Evolutionary conservation across 2,329 filamentous ascomycete genomes (phyloP).

Genomic region (Ascochyta viciae-villosae): DNA sequence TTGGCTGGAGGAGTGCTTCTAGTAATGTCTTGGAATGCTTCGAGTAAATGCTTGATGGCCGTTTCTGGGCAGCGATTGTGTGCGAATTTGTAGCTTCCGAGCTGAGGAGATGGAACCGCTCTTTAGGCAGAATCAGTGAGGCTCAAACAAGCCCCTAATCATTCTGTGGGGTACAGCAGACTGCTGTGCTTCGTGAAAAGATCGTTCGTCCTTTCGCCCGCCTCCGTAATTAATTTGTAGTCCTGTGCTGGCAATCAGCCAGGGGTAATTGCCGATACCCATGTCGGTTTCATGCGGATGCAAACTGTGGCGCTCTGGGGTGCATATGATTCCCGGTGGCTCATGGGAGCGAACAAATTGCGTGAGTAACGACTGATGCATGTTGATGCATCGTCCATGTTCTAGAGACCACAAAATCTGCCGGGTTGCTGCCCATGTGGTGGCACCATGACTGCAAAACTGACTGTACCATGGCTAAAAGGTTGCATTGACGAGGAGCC

Average conservation of each 20-base stretch:
- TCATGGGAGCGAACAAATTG: conserved; percentile 33
- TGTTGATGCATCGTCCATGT: not conserved
- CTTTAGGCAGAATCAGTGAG: conserved; percentile 45
- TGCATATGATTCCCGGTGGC: conserved; percentile 35
- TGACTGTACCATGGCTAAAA: conserved; percentile 31
- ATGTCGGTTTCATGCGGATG: conserved; percentile 29
- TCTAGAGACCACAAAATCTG: conserved; percentile 3
- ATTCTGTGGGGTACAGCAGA: conserved; percentile 33
- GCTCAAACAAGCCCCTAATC: conserved; percentile 25
- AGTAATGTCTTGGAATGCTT: conserved; percentile 11
- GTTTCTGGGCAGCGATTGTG: conserved; percentile 27
- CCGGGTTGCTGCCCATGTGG: conserved; percentile 2
- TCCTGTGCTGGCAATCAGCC: conserved; percentile 32
- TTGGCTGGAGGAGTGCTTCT: conserved; percentile 14
- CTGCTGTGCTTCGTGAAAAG: conserved; percentile 21
- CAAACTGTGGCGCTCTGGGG: conserved; percentile 40
- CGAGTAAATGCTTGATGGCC: conserved; percentile 21
- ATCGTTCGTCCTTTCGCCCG: conserved; percentile 44
- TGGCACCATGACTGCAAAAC: conserved; percentile 19
- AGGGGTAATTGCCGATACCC: conserved; percentile 34
- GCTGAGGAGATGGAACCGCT: conserved; percentile 7
- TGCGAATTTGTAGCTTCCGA: conserved; percentile 13
- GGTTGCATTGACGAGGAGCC: conserved; percentile 16
- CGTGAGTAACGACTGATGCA: not conserved
- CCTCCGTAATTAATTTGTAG: conserved; percentile 38